Base-by-base conservation (phyloP, 345 rosid genomes). In the Salix purpurea region DNA sequence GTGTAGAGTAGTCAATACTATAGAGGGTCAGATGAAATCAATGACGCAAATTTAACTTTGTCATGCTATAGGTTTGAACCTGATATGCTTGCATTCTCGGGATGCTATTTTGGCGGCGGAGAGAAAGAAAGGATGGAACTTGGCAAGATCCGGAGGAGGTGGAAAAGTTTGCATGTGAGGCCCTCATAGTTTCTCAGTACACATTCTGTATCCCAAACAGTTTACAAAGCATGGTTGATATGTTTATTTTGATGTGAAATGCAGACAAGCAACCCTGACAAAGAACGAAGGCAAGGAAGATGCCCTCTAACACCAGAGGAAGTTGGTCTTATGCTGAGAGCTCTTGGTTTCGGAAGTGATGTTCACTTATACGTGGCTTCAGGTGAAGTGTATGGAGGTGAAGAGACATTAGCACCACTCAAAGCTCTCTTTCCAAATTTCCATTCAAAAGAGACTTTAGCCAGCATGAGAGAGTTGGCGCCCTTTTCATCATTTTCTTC, bases 31-130 rank as follows among this genome's bases (percentile, higher is more conserved):
- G 50, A 65, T 28, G 34, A 28, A 12, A 32, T 62, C 24, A 50
- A 24, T 73, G n/a, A 80, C 77, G 24, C 52, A 48, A 52, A 52
- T 72, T 54, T 24, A 72, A 39, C 15, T 5, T 36, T 67, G 61
- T 70, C 62, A 74, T 73, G 73, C 34, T n/a, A n/a, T 77, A 94
- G 97, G 87, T 95, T 93, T 62, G 99, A 95, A 79, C 88, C 94
- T 78, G 99, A 95, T 82, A 95, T 95, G 97, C 90, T 95, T 64
- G 99, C 99, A 42, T 95, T 95, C 89, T 93, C 98, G 69, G 96
- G 97, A 77, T 93, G 99, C 78, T 84, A 95, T 82, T 95, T 89
- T 28, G 97, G 98, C 6, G 98, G 99, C 44, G 96, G 99, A 75
- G 90, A 90, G 39, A 87, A 87, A 81, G 99, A 93, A 87, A 89